Evolutionary conservation across 2,329 filamentous ascomycete species (phyloP), one percentile per base, ranked within the genome.

Genomic region (Penicillium polonicum): DNA sequence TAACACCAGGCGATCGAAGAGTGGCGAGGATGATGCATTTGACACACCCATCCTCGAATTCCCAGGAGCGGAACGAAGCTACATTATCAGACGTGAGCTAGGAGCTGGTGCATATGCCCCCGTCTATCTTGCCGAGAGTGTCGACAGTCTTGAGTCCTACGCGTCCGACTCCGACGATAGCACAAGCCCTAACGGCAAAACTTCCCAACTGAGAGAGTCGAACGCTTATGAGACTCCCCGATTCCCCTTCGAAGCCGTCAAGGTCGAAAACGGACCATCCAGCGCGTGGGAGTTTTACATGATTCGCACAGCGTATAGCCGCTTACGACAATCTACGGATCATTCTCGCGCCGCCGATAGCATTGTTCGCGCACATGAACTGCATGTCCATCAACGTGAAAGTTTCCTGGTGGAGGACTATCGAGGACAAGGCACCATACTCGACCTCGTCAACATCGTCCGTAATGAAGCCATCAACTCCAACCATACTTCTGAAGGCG

Each of bases 261-360:
- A 99, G 76, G 92, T 96, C 86, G 94, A 99, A 76, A 85, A 73
- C 13, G 73, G 89, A 33, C 91, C 92, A 0, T 90, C 93, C 0
- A 89, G 87, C 5, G 83, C 90, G 0, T 99, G 94, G 94, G 94
- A 99, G 71, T 99, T 97, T 71, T 90, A 96, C 76, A 95, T 99
- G 75, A 91, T 97, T 79, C 88, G 91, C 1, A 85, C 91, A 55
- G 86, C 90, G 2, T 90, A 93, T 62, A 80, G 84, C 23, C 89
- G 94, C 0, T 81, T 99, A 0, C 88, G 88, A 0, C 62, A 65
- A 9, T 65, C 67, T 6, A 82, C 88, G 1, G 84, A 83, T 31
- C 78, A 89, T 59, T 64, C 76, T 8, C 87, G 93, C 15, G 88
- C 89, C 0, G 82, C 86, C 0, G 86, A 90, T 3, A 95, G 90